Percentiles rank a stretch among this genome's conserved stretches.
These are phyloP conservation scores for Albatrellus ellisii DNA, from an alignment of 768 basidiomycete genomes.

Conservation along the genomic window DNA sequence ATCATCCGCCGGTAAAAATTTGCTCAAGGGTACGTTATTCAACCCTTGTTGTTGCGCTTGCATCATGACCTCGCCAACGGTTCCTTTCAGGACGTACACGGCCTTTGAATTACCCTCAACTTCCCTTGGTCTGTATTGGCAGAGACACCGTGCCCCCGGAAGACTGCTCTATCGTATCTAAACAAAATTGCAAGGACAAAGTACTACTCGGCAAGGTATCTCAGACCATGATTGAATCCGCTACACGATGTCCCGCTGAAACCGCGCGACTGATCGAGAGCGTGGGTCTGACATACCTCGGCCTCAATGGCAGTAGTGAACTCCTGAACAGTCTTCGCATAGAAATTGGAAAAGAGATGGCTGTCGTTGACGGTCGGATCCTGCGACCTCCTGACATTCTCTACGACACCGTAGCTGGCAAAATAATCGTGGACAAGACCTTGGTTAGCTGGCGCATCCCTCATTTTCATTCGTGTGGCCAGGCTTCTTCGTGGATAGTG, in stretches of 20 bases:
- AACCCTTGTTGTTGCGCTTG: background rate
- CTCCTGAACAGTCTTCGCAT: conserved; percentile 32
- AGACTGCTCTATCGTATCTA: conserved; percentile 32
- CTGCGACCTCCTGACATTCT: conserved; percentile 30
- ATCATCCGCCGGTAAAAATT: conserved; percentile 37
- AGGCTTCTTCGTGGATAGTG: conserved; percentile 51
- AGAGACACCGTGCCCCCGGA: conserved; percentile 32
- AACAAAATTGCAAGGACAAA: conserved; percentile 35
- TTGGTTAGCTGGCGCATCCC: conserved; percentile 44
- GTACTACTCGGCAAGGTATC: conserved; percentile 40
- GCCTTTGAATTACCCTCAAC: conserved; percentile 23
- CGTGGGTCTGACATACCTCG: conserved; percentile 30
- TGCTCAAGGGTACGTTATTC: conserved; percentile 26
- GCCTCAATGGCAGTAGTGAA: conserved; percentile 20
- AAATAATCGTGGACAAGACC: conserved; percentile 31
- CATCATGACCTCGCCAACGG: too few relatives aligned
- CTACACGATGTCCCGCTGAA: conserved; percentile 34
- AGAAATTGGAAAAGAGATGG: conserved; percentile 33
- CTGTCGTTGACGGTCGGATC: conserved; percentile 41
- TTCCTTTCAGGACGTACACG: conserved; percentile 28
- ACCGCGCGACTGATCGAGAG: conserved; percentile 32
- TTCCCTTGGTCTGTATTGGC: conserved; percentile 37
- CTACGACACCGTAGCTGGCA: conserved; percentile 22
- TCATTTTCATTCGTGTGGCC: conserved; percentile 47
- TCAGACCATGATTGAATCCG: conserved; percentile 33